Conservation (phyloP, 1,284 basidiomycete species). For the Puccinia polysora region DNA sequence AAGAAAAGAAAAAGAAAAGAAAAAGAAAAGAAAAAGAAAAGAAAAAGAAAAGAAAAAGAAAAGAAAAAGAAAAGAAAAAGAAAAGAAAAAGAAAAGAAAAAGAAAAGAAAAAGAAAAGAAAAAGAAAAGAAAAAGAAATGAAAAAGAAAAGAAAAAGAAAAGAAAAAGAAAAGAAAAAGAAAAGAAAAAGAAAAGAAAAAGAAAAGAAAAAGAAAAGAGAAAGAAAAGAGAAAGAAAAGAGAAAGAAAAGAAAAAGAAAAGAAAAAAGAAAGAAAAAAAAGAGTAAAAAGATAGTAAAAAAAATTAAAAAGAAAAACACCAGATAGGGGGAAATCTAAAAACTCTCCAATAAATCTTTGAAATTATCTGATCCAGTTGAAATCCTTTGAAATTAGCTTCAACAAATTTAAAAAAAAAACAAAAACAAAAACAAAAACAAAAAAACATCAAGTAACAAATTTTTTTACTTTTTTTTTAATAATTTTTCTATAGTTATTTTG, state of each 20-base stretch:
- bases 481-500: too few species aligned
- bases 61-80: conserved; percentile 1
- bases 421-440: too few species aligned
- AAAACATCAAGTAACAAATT: too few species aligned
- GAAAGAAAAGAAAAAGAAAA: not conserved
- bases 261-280: too few species aligned
- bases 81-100: conserved; percentile 10
- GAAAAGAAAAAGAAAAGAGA: not conserved
- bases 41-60: conserved; percentile 18
- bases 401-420: too few species aligned
- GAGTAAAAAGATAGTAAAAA: too few species aligned
- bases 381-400: too few species aligned
- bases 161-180: not conserved
- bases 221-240: not conserved
- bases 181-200: not conserved
- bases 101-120: conserved; percentile 50
- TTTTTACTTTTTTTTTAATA: too few species aligned
- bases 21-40: conserved; percentile 42
- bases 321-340: too few species aligned
- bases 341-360: too few species aligned
- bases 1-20: conserved; percentile 12
- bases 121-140: conserved; percentile 33
- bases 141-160: not conserved
- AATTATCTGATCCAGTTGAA: too few species aligned
- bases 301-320: too few species aligned